Base-by-base conservation (phyloP, 208 protist genomes). In the Angomonas deanei region DNA sequence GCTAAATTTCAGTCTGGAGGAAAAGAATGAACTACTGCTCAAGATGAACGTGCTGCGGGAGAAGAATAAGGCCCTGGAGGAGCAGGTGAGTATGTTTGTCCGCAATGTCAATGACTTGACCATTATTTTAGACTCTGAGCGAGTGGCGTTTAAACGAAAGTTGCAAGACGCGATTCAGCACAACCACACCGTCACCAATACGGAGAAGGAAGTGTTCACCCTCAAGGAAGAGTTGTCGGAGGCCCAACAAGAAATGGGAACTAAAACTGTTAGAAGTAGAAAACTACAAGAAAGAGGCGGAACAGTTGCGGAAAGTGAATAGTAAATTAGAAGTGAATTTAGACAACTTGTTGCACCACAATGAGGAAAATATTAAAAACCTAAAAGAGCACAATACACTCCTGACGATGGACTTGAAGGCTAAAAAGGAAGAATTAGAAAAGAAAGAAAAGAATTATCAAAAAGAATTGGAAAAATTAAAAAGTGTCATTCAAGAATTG, bases 281-380 rank as follows among this genome's bases (percentile, higher is more conserved):
- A 50, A 50, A 50, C 23, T 19, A 26, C 13, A 19, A 50, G 23
- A 26, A 10, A 5, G 42, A 50, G 23, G 23, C 13, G 19, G 23
- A 50, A 5, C 42, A 50, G 5, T 50, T 10, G 42, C 13, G 23
- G 23, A 50, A 5, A 3, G 17, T 50, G 4, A 10, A 50, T 19
- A n/a, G 4, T 23, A 50, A 50, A n/a, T 19, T 26, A 50, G 42
- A 50, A 50, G 4, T 26, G 17, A 5, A 10, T 13, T 26, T 50
- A 5, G 42, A 50, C 17, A 50, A 50, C 23, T 50, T 50, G 23
- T 23, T n/a, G 5, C 42, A 50, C 42, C 42, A 50, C 13, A 50
- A 50, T 23, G 42, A 50, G 15, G 42, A 50, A 23, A 50, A 50
- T 50, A 50, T 50, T 19, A 50, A 50, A 50, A 50, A 50, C 15